Conservation (phyloP, 441 rosid species). For the Eutrema salsugineum region DNA sequence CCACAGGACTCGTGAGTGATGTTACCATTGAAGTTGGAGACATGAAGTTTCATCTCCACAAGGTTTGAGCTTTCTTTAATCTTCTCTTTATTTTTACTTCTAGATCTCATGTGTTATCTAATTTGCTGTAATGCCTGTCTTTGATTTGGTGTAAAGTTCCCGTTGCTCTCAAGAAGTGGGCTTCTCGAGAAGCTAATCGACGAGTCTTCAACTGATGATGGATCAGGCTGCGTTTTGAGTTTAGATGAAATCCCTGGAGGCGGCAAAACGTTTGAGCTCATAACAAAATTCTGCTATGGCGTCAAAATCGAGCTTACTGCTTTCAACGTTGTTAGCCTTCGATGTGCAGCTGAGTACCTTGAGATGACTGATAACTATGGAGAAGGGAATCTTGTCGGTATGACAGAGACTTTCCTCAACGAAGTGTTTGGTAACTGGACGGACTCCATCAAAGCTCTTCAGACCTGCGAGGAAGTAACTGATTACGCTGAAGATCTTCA, state of each 20-base stretch:
- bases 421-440: constrained; percentile 55
- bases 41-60: constrained; percentile 62
- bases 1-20: constrained; percentile 68
- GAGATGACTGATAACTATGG: constrained; percentile 55
- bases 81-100: not conserved
- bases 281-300: constrained; percentile 58
- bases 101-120: not conserved
- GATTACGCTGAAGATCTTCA: constrained; percentile 56
- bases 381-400: constrained; percentile 48
- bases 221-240: constrained; percentile 37
- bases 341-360: constrained; percentile 63
- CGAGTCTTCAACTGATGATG: constrained; percentile 38
- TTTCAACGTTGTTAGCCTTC: constrained; percentile 47
- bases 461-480: constrained; percentile 56
- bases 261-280: constrained; percentile 49
- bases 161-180: constrained; percentile 62
- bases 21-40: constrained; percentile 56
- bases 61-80: constrained; percentile 33
- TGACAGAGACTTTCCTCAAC: constrained; percentile 45
- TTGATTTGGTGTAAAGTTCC: constrained; percentile 44
- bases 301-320: constrained; percentile 53
- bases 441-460: constrained; percentile 54
- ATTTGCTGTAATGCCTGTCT: not conserved
- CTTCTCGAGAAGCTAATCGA: constrained; percentile 47
- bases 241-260: constrained; percentile 53